Percentiles rank a stretch among this genome's conserved stretches.
Evolutionary conservation across 2,329 filamentous ascomycete genomes (phyloP).

Genomic region (Xylariaceae sp.): DNA sequence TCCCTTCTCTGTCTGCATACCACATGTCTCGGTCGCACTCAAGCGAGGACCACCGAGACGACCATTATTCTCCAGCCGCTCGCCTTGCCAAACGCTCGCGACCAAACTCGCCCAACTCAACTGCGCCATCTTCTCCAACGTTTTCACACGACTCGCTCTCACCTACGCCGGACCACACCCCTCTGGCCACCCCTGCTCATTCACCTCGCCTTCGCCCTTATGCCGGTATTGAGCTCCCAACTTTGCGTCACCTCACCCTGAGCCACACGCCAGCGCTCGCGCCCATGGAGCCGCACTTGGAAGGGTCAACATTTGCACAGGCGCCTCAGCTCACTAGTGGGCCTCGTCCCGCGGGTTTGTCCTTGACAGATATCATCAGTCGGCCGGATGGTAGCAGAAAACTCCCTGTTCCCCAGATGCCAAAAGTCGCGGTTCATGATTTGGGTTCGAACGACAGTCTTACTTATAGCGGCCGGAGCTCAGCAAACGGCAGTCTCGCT

Average conservation of each 20-base stretch:
- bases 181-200: slow-evolving; percentile 92
- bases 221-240: slow-evolving; percentile 76
- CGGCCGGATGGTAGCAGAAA: slow-evolving; percentile 83
- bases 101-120: slow-evolving; percentile 91
- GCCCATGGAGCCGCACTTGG: slow-evolving; percentile 55
- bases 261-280: slow-evolving; percentile 54
- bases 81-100: slow-evolving; percentile 81
- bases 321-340: slow-evolving; percentile 34
- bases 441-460: slow-evolving; percentile 64
- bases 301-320: slow-evolving; percentile 39
- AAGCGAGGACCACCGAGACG: slow-evolving; percentile 71
- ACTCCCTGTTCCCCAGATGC: slow-evolving; percentile 84
- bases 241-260: slow-evolving; percentile 64
- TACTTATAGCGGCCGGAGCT: slow-evolving; percentile 71
- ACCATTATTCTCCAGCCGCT: slow-evolving; percentile 66
- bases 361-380: slow-evolving; percentile 89
- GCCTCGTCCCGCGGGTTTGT: slow-evolving; percentile 61
- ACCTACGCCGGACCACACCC: slow-evolving; percentile 95
- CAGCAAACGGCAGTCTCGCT: slow-evolving; percentile 71
- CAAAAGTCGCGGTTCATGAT: slow-evolving; percentile 84
- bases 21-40: slow-evolving; percentile 91
- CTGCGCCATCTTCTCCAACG: slow-evolving; percentile 90
- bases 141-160: slow-evolving; percentile 95
- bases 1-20: slow-evolving; percentile 79
- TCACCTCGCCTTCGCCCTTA: slow-evolving; percentile 85